Evolutionary conservation across 768 basidiomycete genomes (phyloP).

Genomic region (Cubamyces sp.): DNA sequence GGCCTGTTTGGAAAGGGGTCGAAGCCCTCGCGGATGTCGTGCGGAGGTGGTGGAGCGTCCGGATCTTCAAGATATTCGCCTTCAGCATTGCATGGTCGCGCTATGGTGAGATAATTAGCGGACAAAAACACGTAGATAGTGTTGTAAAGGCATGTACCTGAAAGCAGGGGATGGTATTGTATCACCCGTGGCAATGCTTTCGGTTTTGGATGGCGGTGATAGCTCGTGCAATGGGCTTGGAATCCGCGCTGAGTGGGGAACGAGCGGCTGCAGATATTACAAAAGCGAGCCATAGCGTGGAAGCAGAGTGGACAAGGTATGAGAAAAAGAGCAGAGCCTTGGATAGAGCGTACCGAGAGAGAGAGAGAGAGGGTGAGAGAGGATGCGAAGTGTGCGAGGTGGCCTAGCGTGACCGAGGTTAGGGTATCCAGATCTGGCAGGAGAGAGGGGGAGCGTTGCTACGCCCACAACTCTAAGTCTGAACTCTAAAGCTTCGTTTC

Average conservation of each 20-base stretch:
- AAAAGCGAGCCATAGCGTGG: neutral
- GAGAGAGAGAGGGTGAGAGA: neutral
- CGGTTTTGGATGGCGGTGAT: neutral
- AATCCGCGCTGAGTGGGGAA: neutral
- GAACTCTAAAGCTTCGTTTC: neutral
- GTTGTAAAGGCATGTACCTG: neutral
- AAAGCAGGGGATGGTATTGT: neutral
- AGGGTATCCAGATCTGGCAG: neutral
- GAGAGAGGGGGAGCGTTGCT: neutral
- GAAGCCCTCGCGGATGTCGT: constrained; percentile 1
- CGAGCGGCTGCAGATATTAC: neutral
- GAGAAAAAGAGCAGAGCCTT: neutral
- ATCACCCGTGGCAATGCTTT: neutral
- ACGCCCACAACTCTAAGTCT: neutral
- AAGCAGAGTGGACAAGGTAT: too few species aligned
- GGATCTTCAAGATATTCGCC: constrained; percentile 4
- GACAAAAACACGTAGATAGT: too few species aligned
- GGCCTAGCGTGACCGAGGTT: neutral
- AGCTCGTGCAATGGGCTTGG: neutral
- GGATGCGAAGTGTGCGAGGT: neutral
- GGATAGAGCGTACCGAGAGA: neutral
- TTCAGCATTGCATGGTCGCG: constrained; percentile 3
- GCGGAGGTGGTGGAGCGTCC: constrained; percentile 14
- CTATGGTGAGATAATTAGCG: neutral
- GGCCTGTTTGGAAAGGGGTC: constrained; percentile 19